Percentiles rank a stretch among this genome's conserved stretches.
phyloP scores from a whole-genome alignment of 495 filamentous ascomycete species.

The Penicillium subrubescens region DNA sequence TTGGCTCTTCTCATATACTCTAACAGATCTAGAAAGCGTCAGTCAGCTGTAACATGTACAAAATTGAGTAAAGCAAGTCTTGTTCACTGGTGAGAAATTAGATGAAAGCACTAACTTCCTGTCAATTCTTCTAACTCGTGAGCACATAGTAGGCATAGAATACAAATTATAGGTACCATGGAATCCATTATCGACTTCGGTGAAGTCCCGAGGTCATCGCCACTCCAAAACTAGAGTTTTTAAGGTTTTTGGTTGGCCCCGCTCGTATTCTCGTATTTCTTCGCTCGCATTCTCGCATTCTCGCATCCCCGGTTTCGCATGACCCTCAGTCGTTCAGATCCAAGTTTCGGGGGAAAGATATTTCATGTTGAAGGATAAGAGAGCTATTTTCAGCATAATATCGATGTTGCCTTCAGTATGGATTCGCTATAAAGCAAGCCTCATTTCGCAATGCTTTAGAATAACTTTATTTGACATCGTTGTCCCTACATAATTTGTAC shows the following conservation, averaged over 20 bases:
- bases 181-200: neutral
- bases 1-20: neutral
- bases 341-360: neutral
- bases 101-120: neutral
- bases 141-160: neutral
- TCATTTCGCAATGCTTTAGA: neutral
- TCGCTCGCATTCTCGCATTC: slow-evolving; percentile 14
- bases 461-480: neutral
- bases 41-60: neutral
- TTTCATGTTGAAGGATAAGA: neutral
- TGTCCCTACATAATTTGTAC: neutral
- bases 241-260: neutral
- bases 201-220: neutral
- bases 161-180: neutral
- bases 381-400: neutral
- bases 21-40: neutral
- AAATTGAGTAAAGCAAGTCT: neutral
- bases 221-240: neutral
- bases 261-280: slow-evolving; percentile 11
- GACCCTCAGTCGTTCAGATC: neutral
- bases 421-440: neutral
- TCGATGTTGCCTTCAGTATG: neutral
- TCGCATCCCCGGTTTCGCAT: slow-evolving; percentile 4
- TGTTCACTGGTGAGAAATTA: neutral
- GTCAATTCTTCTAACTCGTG: neutral